phyloP scores from a whole-genome alignment of 192 early-diverging fungal species.

The Gonapodya prolifera region DNA sequence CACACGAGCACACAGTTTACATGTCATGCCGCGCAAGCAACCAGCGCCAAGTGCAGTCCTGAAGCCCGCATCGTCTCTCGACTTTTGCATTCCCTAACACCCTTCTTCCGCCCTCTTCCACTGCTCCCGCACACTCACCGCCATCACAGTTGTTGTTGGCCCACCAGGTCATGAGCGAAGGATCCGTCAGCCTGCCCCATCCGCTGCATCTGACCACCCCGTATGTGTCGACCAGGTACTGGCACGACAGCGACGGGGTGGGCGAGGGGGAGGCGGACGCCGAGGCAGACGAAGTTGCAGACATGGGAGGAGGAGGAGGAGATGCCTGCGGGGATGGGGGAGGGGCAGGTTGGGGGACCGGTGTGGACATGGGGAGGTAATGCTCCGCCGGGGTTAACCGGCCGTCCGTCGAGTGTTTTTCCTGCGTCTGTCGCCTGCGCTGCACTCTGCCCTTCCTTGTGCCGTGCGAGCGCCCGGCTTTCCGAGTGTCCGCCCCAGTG shows the following conservation, averaged over 20 bases:
- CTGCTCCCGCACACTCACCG: background rate
- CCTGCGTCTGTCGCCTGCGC: no score
- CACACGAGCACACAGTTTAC: no score
- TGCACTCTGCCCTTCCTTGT: no score
- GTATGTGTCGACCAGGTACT: background rate
- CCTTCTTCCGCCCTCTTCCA: no score
- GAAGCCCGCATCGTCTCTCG: no score
- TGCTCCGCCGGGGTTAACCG: no score
- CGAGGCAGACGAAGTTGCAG: background rate
- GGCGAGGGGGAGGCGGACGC: background rate
- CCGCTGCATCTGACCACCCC: background rate
- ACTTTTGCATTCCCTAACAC: no score
- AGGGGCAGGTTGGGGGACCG: background rate
- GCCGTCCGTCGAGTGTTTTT: no score
- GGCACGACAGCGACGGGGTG: background rate
- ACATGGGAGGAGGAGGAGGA: background rate
- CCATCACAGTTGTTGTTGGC: background rate
- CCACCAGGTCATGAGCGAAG: background rate
- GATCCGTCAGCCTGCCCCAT: background rate
- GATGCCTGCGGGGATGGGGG: background rate
- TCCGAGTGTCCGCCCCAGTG: no score
- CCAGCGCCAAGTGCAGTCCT: no score
- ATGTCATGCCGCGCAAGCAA: no score
- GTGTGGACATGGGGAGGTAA: background rate
- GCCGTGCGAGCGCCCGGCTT: no score